These are phyloP conservation scores for Pestalotiopsis sp. DNA, from an alignment of 2,329 filamentous ascomycete genomes.

Conservation along the genomic window DNA sequence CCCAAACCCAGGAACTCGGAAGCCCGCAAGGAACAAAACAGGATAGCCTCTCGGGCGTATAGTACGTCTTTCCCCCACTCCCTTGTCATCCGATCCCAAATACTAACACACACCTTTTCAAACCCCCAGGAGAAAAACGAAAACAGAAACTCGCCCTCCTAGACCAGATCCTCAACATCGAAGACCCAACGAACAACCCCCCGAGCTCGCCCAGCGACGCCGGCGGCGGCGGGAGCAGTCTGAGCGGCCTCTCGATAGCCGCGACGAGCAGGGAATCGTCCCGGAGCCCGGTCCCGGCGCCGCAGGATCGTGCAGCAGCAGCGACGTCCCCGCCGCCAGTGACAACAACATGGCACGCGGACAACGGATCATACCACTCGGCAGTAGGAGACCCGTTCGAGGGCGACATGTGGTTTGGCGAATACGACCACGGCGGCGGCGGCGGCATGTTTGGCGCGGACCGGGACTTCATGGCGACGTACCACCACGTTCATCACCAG, in stretches of 20 bases:
- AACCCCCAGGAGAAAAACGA: conserved; percentile 9
- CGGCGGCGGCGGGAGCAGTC: neutral
- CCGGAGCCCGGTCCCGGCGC: neutral
- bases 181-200: neutral
- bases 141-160: conserved; percentile 10
- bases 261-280: neutral
- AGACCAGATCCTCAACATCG: conserved; percentile 5
- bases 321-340: neutral
- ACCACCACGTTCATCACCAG: neutral
- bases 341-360: neutral
- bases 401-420: neutral
- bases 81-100: neutral
- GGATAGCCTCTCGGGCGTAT: conserved; percentile 10
- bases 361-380: too few species aligned
- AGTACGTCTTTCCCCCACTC: neutral
- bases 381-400: neutral
- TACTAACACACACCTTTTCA: neutral
- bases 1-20: conserved; percentile 8
- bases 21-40: conserved; percentile 10
- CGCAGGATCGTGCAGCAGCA: neutral
- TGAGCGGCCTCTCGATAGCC: neutral
- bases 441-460: neutral
- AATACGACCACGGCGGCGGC: neutral
- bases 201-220: neutral
- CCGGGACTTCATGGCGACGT: neutral